Conservation (phyloP, 2,329 filamentous ascomycete species). For the Talaromyces sp. region DNA sequence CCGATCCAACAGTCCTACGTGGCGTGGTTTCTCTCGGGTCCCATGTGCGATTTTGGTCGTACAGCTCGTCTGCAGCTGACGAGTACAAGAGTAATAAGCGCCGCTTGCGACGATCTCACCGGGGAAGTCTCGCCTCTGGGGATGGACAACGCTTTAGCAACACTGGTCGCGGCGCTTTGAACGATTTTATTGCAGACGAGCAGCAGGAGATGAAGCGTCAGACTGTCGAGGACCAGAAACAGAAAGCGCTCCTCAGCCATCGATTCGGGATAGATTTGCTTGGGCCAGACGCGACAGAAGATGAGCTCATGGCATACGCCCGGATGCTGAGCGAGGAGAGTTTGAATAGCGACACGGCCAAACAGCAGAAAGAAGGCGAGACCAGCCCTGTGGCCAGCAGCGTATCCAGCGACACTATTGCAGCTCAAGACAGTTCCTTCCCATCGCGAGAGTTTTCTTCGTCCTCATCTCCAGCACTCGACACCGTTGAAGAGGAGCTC, state of each 20-base stretch:
- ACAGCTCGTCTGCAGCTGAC: slow-evolving; percentile 73
- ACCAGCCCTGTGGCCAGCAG: slow-evolving; percentile 37
- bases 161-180: slow-evolving; percentile 65
- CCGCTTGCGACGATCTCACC: slow-evolving; percentile 65
- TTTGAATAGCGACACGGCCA: slow-evolving; percentile 46
- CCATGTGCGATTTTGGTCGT: slow-evolving; percentile 88
- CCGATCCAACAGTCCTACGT: slow-evolving; percentile 77
- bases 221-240: slow-evolving; percentile 60
- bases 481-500: slow-evolving; percentile 44
- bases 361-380: slow-evolving; percentile 37
- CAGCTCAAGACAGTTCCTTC: slow-evolving; percentile 26
- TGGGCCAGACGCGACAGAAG: slow-evolving; percentile 53
- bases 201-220: slow-evolving; percentile 73
- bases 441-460: slow-evolving; percentile 28
- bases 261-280: slow-evolving; percentile 80
- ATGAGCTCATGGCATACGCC: slow-evolving; percentile 60
- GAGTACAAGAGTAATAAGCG: slow-evolving; percentile 74
- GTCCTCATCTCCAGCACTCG: slow-evolving; percentile 31
- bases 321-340: slow-evolving; percentile 59
- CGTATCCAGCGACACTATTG: slow-evolving; percentile 32
- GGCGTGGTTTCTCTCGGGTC: slow-evolving; percentile 84
- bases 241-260: slow-evolving; percentile 65
- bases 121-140: slow-evolving; percentile 54
- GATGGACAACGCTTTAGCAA: slow-evolving; percentile 55
- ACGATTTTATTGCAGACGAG: slow-evolving; percentile 83